These are phyloP conservation scores for Nectriaceae sp. DNA, from an alignment of 2,329 filamentous ascomycete genomes.

Conservation along the genomic window DNA sequence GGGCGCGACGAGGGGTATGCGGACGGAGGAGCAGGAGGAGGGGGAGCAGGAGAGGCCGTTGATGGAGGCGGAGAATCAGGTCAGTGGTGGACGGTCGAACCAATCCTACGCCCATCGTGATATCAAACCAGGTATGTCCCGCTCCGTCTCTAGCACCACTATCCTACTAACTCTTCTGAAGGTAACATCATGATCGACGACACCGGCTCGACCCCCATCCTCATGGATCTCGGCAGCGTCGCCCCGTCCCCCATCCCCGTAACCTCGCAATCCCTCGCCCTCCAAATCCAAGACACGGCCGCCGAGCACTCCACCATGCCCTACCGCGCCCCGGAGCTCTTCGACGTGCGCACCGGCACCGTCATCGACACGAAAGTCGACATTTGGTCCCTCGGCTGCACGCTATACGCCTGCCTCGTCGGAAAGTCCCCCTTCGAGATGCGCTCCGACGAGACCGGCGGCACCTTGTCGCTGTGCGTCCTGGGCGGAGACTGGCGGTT, in stretches of 20 bases:
- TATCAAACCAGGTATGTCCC: constrained; percentile 82
- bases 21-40: constrained; percentile 67
- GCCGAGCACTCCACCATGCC: constrained; percentile 98
- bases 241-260: constrained; percentile 85
- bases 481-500: constrained; percentile 95
- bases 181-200: constrained; percentile 99
- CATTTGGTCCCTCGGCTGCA: constrained; percentile 97
- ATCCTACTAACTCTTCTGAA: constrained; percentile 27
- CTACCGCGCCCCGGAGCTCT: constrained; percentile 95
- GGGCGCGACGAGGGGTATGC: constrained; percentile 39
- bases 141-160: not conserved
- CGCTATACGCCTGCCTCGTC: constrained; percentile 94
- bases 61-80: constrained; percentile 73
- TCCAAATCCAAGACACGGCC: constrained; percentile 90
- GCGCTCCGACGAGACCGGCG: constrained; percentile 92
- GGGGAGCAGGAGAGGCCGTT: constrained; percentile 78
- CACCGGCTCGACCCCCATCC: constrained; percentile 81
- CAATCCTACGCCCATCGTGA: constrained; percentile 92
- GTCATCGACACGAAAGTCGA: constrained; percentile 95
- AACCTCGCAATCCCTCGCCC: constrained; percentile 84
- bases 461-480: constrained; percentile 88
- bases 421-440: constrained; percentile 97
- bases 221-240: constrained; percentile 96
- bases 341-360: constrained; percentile 93
- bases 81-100: constrained; percentile 61